phyloP scores from a whole-genome alignment of 345 rosid species.

The Salix koriyanagi region DNA sequence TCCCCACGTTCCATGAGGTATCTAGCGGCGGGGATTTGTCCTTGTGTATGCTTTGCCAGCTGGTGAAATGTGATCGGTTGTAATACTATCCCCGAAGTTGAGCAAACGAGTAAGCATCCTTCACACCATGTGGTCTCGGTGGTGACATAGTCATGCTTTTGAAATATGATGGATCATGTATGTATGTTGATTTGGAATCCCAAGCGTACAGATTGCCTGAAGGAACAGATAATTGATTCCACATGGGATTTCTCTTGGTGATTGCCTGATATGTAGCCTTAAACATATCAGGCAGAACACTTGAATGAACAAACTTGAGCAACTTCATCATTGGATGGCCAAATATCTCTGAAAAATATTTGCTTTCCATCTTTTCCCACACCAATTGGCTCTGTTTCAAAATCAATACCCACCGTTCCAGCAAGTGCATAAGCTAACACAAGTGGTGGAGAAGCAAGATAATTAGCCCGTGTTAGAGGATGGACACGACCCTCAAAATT shows the following conservation, averaged over 20 bases:
- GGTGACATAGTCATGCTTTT: slow-evolving; percentile 89
- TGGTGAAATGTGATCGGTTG: slow-evolving; percentile 90
- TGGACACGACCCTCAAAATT: slow-evolving; percentile 95
- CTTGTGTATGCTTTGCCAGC: slow-evolving; percentile 90
- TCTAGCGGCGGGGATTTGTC: slow-evolving; percentile 80
- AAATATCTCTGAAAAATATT: slow-evolving; percentile 69
- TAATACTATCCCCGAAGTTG: slow-evolving; percentile 82
- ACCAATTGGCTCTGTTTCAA: slow-evolving; percentile 54
- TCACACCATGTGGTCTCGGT: slow-evolving; percentile 72
- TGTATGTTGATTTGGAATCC: slow-evolving; percentile 81
- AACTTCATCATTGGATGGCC: slow-evolving; percentile 91
- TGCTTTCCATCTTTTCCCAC: slow-evolving; percentile 64
- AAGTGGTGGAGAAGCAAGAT: slow-evolving; percentile 94
- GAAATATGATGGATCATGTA: slow-evolving; percentile 87
- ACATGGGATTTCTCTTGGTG: slow-evolving; percentile 84
- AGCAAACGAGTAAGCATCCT: slow-evolving; percentile 86
- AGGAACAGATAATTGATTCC: slow-evolving; percentile 72
- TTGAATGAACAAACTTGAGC: slow-evolving; percentile 76
- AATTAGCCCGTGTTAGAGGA: slow-evolving; percentile 86
- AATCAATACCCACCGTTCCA: slow-evolving; percentile 29
- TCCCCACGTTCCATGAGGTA: slow-evolving; percentile 74
- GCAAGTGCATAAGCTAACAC: slow-evolving; percentile 92
- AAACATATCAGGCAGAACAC: slow-evolving; percentile 84
- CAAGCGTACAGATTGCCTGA: slow-evolving; percentile 60
- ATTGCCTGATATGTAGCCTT: slow-evolving; percentile 81